Evolutionary conservation across 1,139 yeast species (phyloP), one percentile per base, ranked within the genome.

Genomic region (Debaryomycetaceae sp.): DNA sequence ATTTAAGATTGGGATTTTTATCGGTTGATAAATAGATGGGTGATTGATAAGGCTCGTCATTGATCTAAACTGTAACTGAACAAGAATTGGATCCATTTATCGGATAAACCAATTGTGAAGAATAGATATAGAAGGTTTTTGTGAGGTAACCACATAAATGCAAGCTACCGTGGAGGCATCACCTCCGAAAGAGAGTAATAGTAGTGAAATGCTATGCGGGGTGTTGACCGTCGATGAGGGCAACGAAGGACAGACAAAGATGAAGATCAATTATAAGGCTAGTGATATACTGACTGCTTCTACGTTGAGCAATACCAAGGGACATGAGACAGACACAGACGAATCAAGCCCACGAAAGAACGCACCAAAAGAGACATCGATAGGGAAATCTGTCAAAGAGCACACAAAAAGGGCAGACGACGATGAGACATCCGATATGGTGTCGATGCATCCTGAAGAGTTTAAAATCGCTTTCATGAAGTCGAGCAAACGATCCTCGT

Each of bases 401-500:
- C 8, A 8, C 8, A 11, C 8, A 8, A 27, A 27, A 4, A 7
- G 31, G 31, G 4, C 11, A 27, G 31, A 27, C 8, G 31, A 8
- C 8, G 8, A 7, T 11, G 11, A 27, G 31, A 27, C 8, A 11
- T 11, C 31, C 11, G 11, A 11, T 11, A 11, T 27, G 31, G 31
- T 27, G 8, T 7, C 11, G 11, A 27, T 27, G 31, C 31, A 27
- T 27, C 31, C 31, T 8, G 31, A 27, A 27, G 31, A 7, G 11
- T 27, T 8, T 27, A 27, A 27, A 27, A 11, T 27, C 2, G 8
- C 31, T 8, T 27, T 8, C 24, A 37, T 31, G 14, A 47, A 50
- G n/a, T 49, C 50, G 35, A 43, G 43, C 30, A 75, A 75, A 50
- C 52, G 80, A 31, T 65, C 77, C 1, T 65, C 72, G 1, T 72